Conservation (phyloP, 140 eudicot genomes). For the Senecio squalidus region DNA sequence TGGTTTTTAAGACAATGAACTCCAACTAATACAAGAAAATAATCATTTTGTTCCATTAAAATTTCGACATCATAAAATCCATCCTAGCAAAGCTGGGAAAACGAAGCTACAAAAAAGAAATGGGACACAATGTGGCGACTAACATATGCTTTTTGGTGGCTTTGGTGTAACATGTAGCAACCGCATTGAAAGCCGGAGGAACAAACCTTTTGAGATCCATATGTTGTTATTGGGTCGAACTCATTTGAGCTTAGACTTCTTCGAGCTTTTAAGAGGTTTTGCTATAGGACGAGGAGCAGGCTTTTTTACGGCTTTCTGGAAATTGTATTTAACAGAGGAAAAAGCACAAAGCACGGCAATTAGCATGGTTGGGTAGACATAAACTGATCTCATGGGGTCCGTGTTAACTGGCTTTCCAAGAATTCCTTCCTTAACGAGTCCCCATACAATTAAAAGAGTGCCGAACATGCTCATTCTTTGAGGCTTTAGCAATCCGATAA, state of each 20-base stretch:
- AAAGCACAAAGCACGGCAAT: constrained; percentile 72
- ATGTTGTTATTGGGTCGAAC: background rate
- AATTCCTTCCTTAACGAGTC: constrained; percentile 88
- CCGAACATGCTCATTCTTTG: constrained; percentile 99
- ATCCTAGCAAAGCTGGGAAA: too few species aligned
- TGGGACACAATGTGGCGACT: too few species aligned
- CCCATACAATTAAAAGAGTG: constrained; percentile 82
- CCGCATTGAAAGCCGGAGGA: background rate
- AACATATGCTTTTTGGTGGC: background rate
- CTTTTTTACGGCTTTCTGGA: constrained; percentile 43
- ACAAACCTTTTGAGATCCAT: constrained; percentile 7
- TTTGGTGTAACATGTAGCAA: constrained; percentile 8
- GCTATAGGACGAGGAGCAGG: constrained; percentile 49
- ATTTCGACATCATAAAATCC: background rate
- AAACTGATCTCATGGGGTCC: constrained; percentile 62
- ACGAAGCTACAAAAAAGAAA: too few species aligned
- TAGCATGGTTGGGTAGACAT: constrained; percentile 86
- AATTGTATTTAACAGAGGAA: constrained; percentile 72
- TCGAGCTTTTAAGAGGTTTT: constrained; percentile 75
- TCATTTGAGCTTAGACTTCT: constrained; percentile 78
- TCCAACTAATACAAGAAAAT: constrained; percentile 6
- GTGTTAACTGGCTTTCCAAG: constrained; percentile 59
- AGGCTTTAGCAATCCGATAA: constrained; percentile 69
- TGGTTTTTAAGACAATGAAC: background rate
- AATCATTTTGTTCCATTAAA: constrained; percentile 1